A percentile compares a stretch with the other conserved stretches of the same genome.
phyloP scores from a whole-genome alignment of 129 eudicot species.

The Pulicaria dysenterica region DNA sequence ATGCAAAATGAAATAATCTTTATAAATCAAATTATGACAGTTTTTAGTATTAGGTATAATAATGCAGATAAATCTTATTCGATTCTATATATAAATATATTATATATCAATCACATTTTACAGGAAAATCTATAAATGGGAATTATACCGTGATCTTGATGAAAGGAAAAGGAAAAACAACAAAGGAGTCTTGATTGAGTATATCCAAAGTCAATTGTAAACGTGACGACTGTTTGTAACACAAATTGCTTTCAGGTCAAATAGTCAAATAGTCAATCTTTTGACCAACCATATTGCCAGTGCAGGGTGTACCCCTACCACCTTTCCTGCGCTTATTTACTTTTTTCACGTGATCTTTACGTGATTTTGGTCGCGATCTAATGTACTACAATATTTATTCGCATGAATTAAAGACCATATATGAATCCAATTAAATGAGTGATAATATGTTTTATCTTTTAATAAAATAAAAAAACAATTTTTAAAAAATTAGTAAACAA shows the following conservation, averaged over 20 bases:
- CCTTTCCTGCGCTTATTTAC: constrained; percentile 31
- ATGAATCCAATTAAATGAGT: constrained; percentile 11
- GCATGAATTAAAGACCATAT: constrained; percentile 7
- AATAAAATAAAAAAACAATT: no score
- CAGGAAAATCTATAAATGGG: no score
- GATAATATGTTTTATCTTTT: not conserved
- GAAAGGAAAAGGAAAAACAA: not conserved
- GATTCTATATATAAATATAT: no score
- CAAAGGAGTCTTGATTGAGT: not conserved
- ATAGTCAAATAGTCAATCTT: constrained; percentile 37
- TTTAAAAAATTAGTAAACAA: no score
- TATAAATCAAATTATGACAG: no score
- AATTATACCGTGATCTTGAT: not conserved
- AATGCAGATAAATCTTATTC: no score
- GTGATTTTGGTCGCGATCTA: constrained; percentile 18
- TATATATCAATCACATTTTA: no score
- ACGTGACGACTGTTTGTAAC: constrained; percentile 21
- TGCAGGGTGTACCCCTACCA: constrained; percentile 35
- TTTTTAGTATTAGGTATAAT: no score
- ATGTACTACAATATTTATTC: constrained; percentile 28
- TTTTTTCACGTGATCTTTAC: constrained; percentile 37
- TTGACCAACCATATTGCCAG: constrained; percentile 30
- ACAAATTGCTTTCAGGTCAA: constrained; percentile 25
- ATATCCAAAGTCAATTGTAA: constrained; percentile 19
- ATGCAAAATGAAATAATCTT: no score